Percentiles rank a stretch among this genome's conserved stretches.
phyloP scores from a whole-genome alignment of 75 land plant species.

The Isoetes taiwanensis region DNA sequence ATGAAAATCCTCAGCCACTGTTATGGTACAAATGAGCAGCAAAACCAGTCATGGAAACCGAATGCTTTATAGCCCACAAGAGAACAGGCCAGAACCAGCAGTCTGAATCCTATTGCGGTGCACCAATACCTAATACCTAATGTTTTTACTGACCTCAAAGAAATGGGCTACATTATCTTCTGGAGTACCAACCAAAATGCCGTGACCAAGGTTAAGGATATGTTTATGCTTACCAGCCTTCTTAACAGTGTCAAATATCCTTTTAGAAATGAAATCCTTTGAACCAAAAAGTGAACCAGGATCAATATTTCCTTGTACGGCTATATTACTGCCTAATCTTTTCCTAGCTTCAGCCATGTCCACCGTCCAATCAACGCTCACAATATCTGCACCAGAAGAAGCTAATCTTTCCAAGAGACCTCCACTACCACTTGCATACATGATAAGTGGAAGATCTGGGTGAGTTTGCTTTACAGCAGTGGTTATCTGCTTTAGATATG shows the following conservation, averaged over 20 bases:
- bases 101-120: too few species aligned
- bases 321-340: slow-evolving; percentile 57
- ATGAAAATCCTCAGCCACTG: too few species aligned
- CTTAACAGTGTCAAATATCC: slow-evolving; percentile 75
- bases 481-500: slow-evolving; percentile 85
- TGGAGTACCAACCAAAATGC: slow-evolving; percentile 87
- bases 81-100: too few species aligned
- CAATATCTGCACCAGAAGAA: slow-evolving; percentile 81
- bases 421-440: slow-evolving; percentile 95
- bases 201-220: slow-evolving; percentile 95
- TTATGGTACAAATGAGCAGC: too few species aligned
- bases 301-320: slow-evolving; percentile 95
- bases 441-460: slow-evolving; percentile 76
- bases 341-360: slow-evolving; percentile 94
- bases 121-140: slow-evolving; percentile 53
- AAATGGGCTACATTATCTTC: slow-evolving; percentile 98
- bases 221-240: slow-evolving; percentile 86
- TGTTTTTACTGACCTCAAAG: slow-evolving; percentile 71
- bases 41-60: too few species aligned
- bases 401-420: slow-evolving; percentile 86
- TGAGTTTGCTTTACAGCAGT: slow-evolving; percentile 72
- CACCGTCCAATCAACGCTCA: slow-evolving; percentile 96
- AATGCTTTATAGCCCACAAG: too few species aligned
- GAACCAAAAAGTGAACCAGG: slow-evolving; percentile 92
- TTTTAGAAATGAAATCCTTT: slow-evolving; percentile 61